A percentile compares a stretch with the other conserved stretches of the same genome.
phyloP scores from a whole-genome alignment of 2,329 filamentous ascomycete species.

The Ilyonectria sp. region DNA sequence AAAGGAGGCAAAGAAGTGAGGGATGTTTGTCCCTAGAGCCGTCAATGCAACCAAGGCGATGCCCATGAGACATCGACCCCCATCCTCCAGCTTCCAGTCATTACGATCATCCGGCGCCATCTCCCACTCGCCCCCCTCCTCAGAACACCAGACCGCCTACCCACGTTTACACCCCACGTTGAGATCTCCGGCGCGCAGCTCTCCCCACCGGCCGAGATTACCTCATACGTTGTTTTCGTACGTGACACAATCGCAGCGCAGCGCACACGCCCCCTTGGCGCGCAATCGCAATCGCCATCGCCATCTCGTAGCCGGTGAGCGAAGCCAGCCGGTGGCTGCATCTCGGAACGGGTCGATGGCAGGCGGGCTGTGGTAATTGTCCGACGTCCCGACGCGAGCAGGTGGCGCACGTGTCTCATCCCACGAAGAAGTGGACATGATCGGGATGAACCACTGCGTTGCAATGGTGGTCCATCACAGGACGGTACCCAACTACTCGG shows the following conservation, averaged over 20 bases:
- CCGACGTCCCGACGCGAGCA: slow-evolving; percentile 6
- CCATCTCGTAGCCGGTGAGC: slow-evolving; percentile 9
- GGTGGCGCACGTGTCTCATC: slow-evolving; percentile 12
- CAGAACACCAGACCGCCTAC: not conserved
- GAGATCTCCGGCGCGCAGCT: slow-evolving; percentile 10
- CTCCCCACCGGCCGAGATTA: slow-evolving; percentile 9
- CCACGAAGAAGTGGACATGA: not conserved
- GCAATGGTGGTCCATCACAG: not conserved
- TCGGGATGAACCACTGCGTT: not conserved
- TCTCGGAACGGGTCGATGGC: slow-evolving; percentile 18
- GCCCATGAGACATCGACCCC: slow-evolving; percentile 3
- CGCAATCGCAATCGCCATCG: slow-evolving; percentile 24
- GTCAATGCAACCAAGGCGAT: slow-evolving; percentile 21
- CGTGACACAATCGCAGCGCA: slow-evolving; percentile 14
- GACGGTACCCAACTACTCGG: not conserved
- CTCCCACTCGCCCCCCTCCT: not conserved
- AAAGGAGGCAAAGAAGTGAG: slow-evolving; percentile 3
- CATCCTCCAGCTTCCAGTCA: slow-evolving; percentile 4
- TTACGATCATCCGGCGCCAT: slow-evolving; percentile 2
- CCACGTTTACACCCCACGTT: slow-evolving; percentile 38
- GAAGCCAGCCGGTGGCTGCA: slow-evolving; percentile 6
- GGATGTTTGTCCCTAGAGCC: not conserved
- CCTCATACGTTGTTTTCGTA: slow-evolving; percentile 27
- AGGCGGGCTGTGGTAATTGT: slow-evolving; percentile 12
- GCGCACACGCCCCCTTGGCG: slow-evolving; percentile 3